Base-by-base conservation (phyloP, 2,329 filamentous ascomycete species). In the Pseudogymnoascus sp. region DNA sequence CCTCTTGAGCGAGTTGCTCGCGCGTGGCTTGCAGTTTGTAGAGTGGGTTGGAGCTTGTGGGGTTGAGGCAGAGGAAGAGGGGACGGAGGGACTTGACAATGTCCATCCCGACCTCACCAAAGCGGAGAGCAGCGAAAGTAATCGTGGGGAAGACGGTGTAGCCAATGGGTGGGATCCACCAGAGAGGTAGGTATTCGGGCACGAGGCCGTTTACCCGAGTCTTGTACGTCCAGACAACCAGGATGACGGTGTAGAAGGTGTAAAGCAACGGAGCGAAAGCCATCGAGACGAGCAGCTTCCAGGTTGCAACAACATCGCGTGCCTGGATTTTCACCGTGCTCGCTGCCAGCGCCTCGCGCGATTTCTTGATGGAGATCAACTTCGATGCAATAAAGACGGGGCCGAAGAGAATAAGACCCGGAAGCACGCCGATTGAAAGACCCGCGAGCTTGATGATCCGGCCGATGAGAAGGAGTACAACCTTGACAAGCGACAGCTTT, bases 21-120 rank as follows among this genome's bases (percentile, higher is more conserved):
- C 95, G 86, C 66, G 85, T 82, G 68, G 84, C 78, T 64, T 91
- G 87, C 61, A 99, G 83, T 69, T 88, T 88, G 67, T 90, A 84
- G 60, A 99, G 85, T 64, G 89, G 91, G 77, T 93, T 96, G 74
- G 87, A 88, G 1, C 90, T 93, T 4, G 87, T 86, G 1, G 95
- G 95, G 70, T 89, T 89, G 71, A 97, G 82, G 68, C 90, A 95
- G 35, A 97, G 81, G 53, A 96, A 80, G 9, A 99, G 83, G 5
- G 95, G 95, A 9, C 91, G 86, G 15, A 99, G 83, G 0, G 93
- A 97, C 77, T 97, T 99, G 78, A 95, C 80, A 63, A 99, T 97
- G 73, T 99, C 95, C 92, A 99, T 97, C 62, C 93, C 95, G n/a
- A 96, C 88, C 77, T 99, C 95, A 57, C 95, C 95, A 68, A 97